Evolutionary conservation across 345 rosid genomes (phyloP).

Genomic region (Acer negundo): DNA sequence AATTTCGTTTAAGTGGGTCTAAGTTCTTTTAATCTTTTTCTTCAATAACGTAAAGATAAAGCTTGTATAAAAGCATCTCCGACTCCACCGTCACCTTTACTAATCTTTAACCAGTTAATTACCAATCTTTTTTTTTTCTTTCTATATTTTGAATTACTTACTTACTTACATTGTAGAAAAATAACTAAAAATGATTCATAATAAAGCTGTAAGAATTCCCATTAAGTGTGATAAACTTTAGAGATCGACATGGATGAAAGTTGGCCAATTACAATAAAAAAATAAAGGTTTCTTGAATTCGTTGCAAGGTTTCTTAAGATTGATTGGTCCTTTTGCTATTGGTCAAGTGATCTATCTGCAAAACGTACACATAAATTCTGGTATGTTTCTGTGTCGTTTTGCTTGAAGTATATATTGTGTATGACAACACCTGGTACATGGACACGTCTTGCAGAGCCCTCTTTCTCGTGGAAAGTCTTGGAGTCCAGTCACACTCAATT

Average conservation of each 20-base stretch:
- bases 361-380: background rate
- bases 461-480: background rate
- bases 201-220: background rate
- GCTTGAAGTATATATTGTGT: too few species aligned
- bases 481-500: background rate
- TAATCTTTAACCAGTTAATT: constrained; percentile 15
- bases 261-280: background rate
- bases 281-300: background rate
- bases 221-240: constrained; percentile 7
- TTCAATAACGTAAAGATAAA: constrained; percentile 45
- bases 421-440: too few species aligned
- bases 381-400: too few species aligned
- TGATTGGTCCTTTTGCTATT: constrained; percentile 14
- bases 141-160: background rate
- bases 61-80: constrained; percentile 34
- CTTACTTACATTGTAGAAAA: background rate
- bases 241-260: background rate
- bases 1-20: constrained; percentile 17
- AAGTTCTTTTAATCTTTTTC: constrained; percentile 16
- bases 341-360: background rate
- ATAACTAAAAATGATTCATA: background rate
- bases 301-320: background rate
- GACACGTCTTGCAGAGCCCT: too few species aligned
- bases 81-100: constrained; percentile 33
- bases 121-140: background rate